Evolutionary conservation across 306 rosid genomes (phyloP).

Genomic region (Vigna hirtella): DNA sequence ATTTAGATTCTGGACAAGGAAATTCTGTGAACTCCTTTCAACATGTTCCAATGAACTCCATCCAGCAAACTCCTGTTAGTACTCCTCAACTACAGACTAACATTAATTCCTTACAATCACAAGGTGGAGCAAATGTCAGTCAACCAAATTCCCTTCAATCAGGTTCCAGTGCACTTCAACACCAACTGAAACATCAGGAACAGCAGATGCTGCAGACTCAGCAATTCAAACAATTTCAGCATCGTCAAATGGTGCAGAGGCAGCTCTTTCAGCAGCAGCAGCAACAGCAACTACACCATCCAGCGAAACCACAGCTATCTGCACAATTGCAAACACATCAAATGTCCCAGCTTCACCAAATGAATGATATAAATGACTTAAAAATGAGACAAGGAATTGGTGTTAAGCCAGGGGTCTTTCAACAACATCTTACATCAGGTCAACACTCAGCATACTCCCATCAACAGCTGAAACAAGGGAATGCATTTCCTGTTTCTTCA

Average conservation of each 20-base stretch:
- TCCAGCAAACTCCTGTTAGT: conserved; percentile 73
- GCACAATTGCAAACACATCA: conserved; percentile 72
- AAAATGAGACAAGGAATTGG: conserved; percentile 70
- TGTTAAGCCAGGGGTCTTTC: conserved; percentile 76
- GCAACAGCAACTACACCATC: conserved; percentile 53
- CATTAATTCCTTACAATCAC: conserved; percentile 62
- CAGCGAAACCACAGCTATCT: conserved; percentile 72
- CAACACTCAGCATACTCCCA: conserved; percentile 82
- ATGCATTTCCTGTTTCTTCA: conserved; percentile 70
- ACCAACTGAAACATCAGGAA: conserved; percentile 71
- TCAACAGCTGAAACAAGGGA: conserved; percentile 73
- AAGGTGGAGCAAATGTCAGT: conserved; percentile 66
- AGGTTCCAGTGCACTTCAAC: conserved; percentile 69
- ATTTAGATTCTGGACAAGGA: conserved; percentile 71
- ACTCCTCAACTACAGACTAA: conserved; percentile 76
- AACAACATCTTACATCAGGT: conserved; percentile 68
- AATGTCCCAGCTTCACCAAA: conserved; percentile 73
- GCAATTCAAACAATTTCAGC: conserved; percentile 63
- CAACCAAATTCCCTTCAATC: conserved; percentile 68
- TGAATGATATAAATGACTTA: conserved; percentile 72
- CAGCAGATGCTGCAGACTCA: conserved; percentile 65
- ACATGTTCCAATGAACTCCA: conserved; percentile 52
- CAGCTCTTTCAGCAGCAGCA: conserved; percentile 59
- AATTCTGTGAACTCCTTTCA: conserved; percentile 71
- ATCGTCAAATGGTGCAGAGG: conserved; percentile 59